Base-by-base conservation (phyloP, 2,329 filamentous ascomycete species). In the Beauveria brongniartii region DNA sequence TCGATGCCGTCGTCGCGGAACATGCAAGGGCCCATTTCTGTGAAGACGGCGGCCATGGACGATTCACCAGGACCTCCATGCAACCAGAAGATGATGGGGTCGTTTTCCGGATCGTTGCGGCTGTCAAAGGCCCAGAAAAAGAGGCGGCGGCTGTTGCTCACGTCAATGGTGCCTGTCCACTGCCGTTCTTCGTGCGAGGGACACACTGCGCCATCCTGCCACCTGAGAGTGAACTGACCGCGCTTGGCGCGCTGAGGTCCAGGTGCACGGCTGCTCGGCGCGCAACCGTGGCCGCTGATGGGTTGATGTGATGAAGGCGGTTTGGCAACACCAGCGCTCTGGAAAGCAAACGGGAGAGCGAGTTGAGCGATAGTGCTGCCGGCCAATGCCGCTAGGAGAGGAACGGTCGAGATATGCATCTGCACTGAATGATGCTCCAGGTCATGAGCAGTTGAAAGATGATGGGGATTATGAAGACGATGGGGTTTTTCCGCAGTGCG, bases 41-140 rank as follows among this genome's bases (percentile, higher is more conserved):
- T 63, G 40, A 66, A 63, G 1, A 61, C 52, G 16, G 64, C 65
- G 2, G 55, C 43, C 56, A 64, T 63, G 3, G 65, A 66, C 2
- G 63, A 61, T 2, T 48, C 52, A 7, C 65, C 65, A 1, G 65
- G 65, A 5, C 65, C 65, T 16, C 65, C 64, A 63, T 73, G 72
- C 61, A 78, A 74, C 79, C 79, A 84, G 66, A 83, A 77, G 9
- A 78, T 79, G 62, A 83, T 67, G 51, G 64, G 68, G 43, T 67
- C 69, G 40, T 65, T 66, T 22, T 64, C 63, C 5, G 67, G 65
- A 7, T 66, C 64, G 26, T 64, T 62, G 30, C 67, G 64, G n/a
- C 66, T 67, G 18, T 68, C 65, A 48, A 71, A 69, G 51, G 65
- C 63, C 67, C 69, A 69, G 61, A 66, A 69, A 59, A 68, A 70